Evolutionary conservation across 1,139 yeast species (phyloP).

Genomic region (Pichia sp.): DNA sequence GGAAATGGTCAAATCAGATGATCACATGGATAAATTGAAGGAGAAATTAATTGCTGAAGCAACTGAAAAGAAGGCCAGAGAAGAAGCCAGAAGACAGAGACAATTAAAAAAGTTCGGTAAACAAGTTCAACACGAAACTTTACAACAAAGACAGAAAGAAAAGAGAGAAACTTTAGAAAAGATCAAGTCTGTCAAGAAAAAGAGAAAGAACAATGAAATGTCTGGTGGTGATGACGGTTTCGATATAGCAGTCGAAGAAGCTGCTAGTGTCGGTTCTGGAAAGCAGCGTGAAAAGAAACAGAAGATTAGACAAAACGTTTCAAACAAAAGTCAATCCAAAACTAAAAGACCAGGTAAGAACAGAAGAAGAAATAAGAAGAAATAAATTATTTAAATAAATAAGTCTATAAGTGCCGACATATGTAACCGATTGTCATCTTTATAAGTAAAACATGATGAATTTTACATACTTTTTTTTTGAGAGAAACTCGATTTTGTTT

Average conservation of each 20-base stretch:
- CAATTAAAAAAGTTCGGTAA: constrained; percentile 95
- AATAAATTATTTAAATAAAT: constrained; percentile 1
- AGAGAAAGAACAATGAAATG: constrained; percentile 73
- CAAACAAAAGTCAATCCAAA: constrained; percentile 8
- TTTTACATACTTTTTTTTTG: too few relatives aligned
- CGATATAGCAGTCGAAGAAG: constrained; percentile 78
- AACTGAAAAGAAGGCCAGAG: constrained; percentile 83
- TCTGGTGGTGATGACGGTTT: constrained; percentile 32
- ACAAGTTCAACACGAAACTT: constrained; percentile 89
- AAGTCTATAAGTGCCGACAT: not conserved
- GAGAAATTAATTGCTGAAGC: constrained; percentile 77
- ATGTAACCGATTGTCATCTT: not conserved
- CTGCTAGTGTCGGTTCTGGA: constrained; percentile 44
- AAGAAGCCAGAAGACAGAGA: constrained; percentile 92
- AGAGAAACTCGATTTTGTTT: too few relatives aligned
- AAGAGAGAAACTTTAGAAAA: constrained; percentile 87
- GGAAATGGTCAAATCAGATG: constrained; percentile 97
- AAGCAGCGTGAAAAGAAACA: constrained; percentile 25
- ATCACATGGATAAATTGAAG: constrained; percentile 94
- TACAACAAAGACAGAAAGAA: constrained; percentile 91
- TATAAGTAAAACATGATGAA: too few relatives aligned
- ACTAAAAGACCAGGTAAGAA: constrained; percentile 73
- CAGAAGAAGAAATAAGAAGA: constrained; percentile 35
- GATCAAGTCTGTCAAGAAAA: constrained; percentile 81
- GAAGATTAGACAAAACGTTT: constrained; percentile 16